A percentile compares a stretch with the other conserved stretches of the same genome.
phyloP scores from a whole-genome alignment of 768 basidiomycete genomes.

The Tulasnella sp. region DNA sequence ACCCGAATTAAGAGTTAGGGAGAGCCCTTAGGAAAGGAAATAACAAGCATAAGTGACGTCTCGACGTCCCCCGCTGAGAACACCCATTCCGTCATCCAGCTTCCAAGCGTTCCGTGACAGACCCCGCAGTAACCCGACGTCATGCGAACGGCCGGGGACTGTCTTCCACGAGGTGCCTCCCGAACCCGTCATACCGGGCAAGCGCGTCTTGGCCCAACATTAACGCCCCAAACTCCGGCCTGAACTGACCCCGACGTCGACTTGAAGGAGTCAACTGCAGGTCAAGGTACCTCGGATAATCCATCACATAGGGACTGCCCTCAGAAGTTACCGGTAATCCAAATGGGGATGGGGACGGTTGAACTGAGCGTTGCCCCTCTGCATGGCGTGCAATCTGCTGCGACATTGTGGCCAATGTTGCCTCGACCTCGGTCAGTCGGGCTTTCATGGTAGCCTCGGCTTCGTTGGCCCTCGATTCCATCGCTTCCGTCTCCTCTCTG shows the following conservation, averaged over 20 bases:
- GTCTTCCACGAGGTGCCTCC: neutral
- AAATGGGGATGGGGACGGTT: neutral
- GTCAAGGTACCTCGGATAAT: neutral
- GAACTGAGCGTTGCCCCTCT: neutral
- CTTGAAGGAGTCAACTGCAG: neutral
- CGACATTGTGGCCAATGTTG: neutral
- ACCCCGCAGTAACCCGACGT: neutral
- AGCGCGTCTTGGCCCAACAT: conserved; percentile 5
- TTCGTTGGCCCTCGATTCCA: neutral
- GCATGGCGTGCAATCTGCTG: neutral
- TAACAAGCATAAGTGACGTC: neutral
- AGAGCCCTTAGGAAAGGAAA: neutral
- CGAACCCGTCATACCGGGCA: conserved; percentile 1
- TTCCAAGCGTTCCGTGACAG: neutral
- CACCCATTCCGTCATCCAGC: neutral
- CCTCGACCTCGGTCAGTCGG: neutral
- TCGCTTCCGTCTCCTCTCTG: neutral
- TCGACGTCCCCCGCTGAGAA: neutral
- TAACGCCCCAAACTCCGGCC: neutral
- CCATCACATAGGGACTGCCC: neutral
- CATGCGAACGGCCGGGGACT: neutral
- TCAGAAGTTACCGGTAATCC: neutral
- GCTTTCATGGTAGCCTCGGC: neutral
- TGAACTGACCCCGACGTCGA: neutral
- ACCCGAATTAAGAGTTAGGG: neutral